A percentile compares a stretch with the other conserved stretches of the same genome.
These are phyloP conservation scores for Mallotus nudiflorus DNA, from an alignment of 345 rosid genomes.

Conservation along the genomic window DNA sequence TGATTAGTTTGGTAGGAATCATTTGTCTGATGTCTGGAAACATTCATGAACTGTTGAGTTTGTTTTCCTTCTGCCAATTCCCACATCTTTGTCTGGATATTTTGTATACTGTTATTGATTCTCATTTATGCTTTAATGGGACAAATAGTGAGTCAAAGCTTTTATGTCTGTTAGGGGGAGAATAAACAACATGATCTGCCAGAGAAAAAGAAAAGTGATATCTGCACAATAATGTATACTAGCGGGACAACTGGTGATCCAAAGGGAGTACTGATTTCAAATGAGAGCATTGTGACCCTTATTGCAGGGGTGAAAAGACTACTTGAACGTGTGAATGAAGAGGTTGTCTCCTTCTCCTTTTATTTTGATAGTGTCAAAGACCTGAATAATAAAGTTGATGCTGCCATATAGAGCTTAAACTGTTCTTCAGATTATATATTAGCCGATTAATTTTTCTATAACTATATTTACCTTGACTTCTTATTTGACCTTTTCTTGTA, in stretches of 20 bases:
- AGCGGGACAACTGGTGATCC: constrained; percentile 99
- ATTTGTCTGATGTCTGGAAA: not conserved
- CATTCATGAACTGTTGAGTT: not conserved
- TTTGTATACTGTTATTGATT: too few species aligned
- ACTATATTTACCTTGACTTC: not conserved
- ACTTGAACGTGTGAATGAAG: constrained; percentile 60
- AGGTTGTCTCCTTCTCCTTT: constrained; percentile 42
- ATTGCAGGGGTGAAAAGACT: constrained; percentile 70
- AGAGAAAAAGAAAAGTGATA: constrained; percentile 66
- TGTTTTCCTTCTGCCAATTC: not conserved
- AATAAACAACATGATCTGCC: constrained; percentile 75
- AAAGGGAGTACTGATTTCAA: constrained; percentile 93
- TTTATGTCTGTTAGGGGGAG: constrained; percentile 53
- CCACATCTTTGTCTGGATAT: not conserved
- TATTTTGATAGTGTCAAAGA: too few species aligned
- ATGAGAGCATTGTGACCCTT: constrained; percentile 74
- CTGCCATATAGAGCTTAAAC: not conserved
- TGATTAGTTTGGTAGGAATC: not conserved
- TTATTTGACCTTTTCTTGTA: not conserved
- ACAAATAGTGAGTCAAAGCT: not conserved
- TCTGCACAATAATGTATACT: constrained; percentile 97
- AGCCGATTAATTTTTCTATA: not conserved
- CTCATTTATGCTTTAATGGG: not conserved
- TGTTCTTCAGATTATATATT: not conserved
- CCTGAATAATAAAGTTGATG: not conserved